These are phyloP conservation scores for Heritiera littoralis DNA, from an alignment of 345 rosid genomes.

Conservation along the genomic window DNA sequence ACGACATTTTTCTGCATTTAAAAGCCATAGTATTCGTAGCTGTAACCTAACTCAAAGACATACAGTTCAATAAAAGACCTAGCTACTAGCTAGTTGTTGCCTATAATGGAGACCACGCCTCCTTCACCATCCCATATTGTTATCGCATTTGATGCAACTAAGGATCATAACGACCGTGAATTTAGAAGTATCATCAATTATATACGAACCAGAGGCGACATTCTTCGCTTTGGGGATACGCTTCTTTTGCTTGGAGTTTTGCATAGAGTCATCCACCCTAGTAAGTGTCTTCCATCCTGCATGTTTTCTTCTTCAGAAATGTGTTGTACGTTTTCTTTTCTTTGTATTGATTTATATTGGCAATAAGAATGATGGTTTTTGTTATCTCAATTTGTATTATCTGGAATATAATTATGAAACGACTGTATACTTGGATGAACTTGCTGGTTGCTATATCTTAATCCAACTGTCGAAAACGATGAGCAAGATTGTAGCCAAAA, in stretches of 20 bases:
- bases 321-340: no score
- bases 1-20: background rate
- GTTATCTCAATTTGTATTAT: no score
- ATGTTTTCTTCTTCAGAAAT: no score
- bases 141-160: slow-evolving; percentile 58
- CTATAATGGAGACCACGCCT: slow-evolving; percentile 36
- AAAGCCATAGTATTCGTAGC: background rate
- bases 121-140: slow-evolving; percentile 41
- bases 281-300: slow-evolving; percentile 36
- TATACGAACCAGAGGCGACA: slow-evolving; percentile 43
- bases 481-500: no score
- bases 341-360: no score
- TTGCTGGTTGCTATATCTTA: no score
- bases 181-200: slow-evolving; percentile 34
- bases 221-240: slow-evolving; percentile 50
- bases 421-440: no score
- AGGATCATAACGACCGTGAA: slow-evolving; percentile 45
- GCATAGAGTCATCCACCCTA: slow-evolving; percentile 51
- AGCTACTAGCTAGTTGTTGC: background rate
- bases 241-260: slow-evolving; percentile 56
- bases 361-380: no score
- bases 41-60: background rate
- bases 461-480: no score
- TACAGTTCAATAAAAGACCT: no score
- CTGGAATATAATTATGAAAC: background rate